Evolutionary conservation across 2,329 filamentous ascomycete genomes (phyloP).

Genomic region (Apiospora sp.): DNA sequence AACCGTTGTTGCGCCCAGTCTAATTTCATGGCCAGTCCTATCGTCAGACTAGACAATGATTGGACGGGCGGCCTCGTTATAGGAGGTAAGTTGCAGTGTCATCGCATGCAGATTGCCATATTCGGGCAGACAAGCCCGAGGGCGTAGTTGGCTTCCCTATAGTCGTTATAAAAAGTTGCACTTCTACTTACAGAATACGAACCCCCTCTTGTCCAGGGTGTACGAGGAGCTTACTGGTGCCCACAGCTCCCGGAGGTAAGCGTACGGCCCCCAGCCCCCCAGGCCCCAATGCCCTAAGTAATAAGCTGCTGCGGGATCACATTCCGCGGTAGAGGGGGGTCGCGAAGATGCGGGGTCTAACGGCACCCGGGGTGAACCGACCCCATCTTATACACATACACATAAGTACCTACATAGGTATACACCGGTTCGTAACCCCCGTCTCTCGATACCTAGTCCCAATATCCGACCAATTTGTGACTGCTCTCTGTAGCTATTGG

Average conservation of each 20-base stretch:
- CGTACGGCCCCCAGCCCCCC: constrained; percentile 8
- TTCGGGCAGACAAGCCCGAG: constrained; percentile 5
- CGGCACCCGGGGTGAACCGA: not conserved
- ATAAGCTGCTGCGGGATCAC: not conserved
- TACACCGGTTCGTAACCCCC: not conserved
- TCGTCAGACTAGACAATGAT: not conserved
- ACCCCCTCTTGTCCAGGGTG: not conserved
- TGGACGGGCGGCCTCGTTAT: not conserved
- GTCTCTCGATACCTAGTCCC: not conserved
- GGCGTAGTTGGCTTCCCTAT: not conserved
- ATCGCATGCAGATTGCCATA: not conserved
- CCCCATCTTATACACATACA: not conserved
- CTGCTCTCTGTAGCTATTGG: not conserved
- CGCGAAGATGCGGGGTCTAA: constrained; percentile 3
- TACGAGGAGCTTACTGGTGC: not conserved
- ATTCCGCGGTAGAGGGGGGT: not conserved
- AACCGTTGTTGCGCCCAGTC: not conserved
- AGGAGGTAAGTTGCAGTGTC: not conserved
- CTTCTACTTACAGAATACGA: not conserved
- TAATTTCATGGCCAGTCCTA: too few species aligned
- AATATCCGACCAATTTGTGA: not conserved
- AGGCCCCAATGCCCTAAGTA: not conserved
- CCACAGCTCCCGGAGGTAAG: not conserved
- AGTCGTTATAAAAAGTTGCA: not conserved
- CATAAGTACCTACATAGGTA: not conserved